A percentile compares a stretch with the other conserved stretches of the same genome.
These are phyloP conservation scores for Leccinum variicolor DNA, from an alignment of 768 basidiomycete species.

Conservation along the genomic window DNA sequence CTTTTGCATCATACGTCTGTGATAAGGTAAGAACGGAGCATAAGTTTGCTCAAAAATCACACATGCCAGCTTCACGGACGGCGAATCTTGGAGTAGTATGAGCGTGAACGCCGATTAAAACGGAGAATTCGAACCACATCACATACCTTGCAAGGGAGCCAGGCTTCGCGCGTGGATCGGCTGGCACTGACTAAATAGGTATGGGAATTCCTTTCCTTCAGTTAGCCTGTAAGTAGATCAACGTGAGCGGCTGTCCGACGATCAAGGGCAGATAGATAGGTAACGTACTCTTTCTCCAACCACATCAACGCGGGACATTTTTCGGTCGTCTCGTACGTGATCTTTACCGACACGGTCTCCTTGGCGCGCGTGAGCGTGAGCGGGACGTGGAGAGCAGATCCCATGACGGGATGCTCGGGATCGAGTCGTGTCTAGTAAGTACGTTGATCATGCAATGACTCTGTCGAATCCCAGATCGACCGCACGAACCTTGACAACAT, in stretches of 20 bases:
- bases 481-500: conserved; percentile 42
- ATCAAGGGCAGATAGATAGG: background rate
- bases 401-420: conserved; percentile 66
- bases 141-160: conserved; percentile 70
- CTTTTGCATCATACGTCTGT: conserved; percentile 81
- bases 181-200: conserved; percentile 91
- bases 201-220: conserved; percentile 79
- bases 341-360: conserved; percentile 42
- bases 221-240: conserved; percentile 55
- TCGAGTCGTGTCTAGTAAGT: conserved; percentile 48
- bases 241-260: background rate
- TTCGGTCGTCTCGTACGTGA: conserved; percentile 72
- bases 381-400: conserved; percentile 64
- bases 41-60: background rate
- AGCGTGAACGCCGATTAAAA: background rate
- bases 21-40: background rate
- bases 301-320: conserved; percentile 81
- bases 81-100: conserved; percentile 54
- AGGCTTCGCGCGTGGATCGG: conserved; percentile 85
- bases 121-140: background rate
- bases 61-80: conserved; percentile 79
- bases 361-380: conserved; percentile 41
- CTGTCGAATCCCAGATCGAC: background rate
- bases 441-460: background rate
- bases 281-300: conserved; percentile 71